Evolutionary conservation across 495 filamentous ascomycete genomes (phyloP).

Genomic region (Talaromyces wortmannii): DNA sequence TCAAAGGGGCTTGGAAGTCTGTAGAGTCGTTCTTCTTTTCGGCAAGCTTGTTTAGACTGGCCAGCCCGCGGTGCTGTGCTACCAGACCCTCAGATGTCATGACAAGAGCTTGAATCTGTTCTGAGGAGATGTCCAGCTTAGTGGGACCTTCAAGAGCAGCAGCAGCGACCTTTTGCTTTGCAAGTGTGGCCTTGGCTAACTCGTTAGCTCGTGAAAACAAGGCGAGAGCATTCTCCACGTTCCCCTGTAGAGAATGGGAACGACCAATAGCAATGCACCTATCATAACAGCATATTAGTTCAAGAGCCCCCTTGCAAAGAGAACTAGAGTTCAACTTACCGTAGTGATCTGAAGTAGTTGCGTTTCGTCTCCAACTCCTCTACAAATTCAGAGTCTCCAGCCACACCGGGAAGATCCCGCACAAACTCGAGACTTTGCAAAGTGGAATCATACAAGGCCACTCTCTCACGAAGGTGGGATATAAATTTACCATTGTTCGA

Average conservation of each 20-base stretch:
- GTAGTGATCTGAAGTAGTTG: slow-evolving; percentile 81
- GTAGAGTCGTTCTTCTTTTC: slow-evolving; percentile 18
- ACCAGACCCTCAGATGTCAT: slow-evolving; percentile 58
- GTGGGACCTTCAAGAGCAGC: slow-evolving; percentile 35
- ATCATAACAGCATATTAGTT: not conserved
- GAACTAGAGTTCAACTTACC: slow-evolving; percentile 39
- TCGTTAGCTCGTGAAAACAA: slow-evolving; percentile 65
- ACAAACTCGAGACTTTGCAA: slow-evolving; percentile 85
- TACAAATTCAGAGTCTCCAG: slow-evolving; percentile 72
- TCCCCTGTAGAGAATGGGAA: slow-evolving; percentile 69
- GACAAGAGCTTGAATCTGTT: slow-evolving; percentile 49
- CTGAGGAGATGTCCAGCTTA: slow-evolving; percentile 52
- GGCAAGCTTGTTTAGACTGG: slow-evolving; percentile 61
- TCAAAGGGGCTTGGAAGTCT: slow-evolving; percentile 41
- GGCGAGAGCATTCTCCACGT: slow-evolving; percentile 76
- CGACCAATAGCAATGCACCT: slow-evolving; percentile 82
- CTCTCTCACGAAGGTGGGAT: slow-evolving; percentile 75
- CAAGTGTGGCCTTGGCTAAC: slow-evolving; percentile 34
- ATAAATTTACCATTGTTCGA: slow-evolving; percentile 61
- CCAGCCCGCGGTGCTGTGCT: slow-evolving; percentile 72
- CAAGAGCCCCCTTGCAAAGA: not conserved
- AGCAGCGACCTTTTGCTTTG: slow-evolving; percentile 23
- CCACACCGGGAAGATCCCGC: slow-evolving; percentile 82
- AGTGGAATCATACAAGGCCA: slow-evolving; percentile 88
- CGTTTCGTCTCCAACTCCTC: slow-evolving; percentile 69